phyloP scores from a whole-genome alignment of 306 rosid genomes.

The Rubus idaeus region DNA sequence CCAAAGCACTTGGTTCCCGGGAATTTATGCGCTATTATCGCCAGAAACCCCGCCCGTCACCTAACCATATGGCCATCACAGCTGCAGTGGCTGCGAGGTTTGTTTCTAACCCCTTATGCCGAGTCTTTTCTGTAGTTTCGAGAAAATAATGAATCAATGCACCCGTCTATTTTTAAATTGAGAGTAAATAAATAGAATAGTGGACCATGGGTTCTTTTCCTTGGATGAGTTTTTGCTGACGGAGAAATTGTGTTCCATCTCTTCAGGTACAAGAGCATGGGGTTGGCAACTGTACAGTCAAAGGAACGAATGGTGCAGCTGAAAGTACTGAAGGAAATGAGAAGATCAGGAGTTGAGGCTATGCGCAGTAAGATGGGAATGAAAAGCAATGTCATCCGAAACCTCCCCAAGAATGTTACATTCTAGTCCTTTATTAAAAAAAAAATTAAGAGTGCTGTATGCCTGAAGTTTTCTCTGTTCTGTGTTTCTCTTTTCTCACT shows the following conservation, averaged over 20 bases:
- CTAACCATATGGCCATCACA: constrained; percentile 48
- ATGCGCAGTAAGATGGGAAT: constrained; percentile 81
- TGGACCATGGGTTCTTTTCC: neutral
- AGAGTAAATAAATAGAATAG: neutral
- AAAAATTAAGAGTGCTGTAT: neutral
- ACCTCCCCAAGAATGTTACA: constrained; percentile 81
- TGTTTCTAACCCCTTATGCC: constrained; percentile 10
- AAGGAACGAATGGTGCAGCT: constrained; percentile 71
- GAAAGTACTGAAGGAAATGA: constrained; percentile 90
- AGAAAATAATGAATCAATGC: neutral
- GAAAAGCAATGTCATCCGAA: constrained; percentile 89
- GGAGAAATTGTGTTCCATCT: neutral
- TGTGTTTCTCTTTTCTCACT: neutral
- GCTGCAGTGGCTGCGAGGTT: constrained; percentile 91
- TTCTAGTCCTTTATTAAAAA: constrained; percentile 38
- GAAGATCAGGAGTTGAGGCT: constrained; percentile 71
- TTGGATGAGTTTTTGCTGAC: constrained; percentile 1
- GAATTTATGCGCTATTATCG: constrained; percentile 94
- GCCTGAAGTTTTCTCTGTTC: neutral
- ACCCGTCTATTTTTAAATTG: neutral
- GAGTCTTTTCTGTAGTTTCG: neutral
- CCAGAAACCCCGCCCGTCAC: constrained; percentile 85
- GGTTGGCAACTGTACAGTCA: constrained; percentile 80
- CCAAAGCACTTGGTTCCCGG: constrained; percentile 82
- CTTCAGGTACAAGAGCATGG: constrained; percentile 94